These are phyloP conservation scores for Alloascoidea hylecoeti DNA, from an alignment of 805 yeast species.

Conservation along the genomic window DNA sequence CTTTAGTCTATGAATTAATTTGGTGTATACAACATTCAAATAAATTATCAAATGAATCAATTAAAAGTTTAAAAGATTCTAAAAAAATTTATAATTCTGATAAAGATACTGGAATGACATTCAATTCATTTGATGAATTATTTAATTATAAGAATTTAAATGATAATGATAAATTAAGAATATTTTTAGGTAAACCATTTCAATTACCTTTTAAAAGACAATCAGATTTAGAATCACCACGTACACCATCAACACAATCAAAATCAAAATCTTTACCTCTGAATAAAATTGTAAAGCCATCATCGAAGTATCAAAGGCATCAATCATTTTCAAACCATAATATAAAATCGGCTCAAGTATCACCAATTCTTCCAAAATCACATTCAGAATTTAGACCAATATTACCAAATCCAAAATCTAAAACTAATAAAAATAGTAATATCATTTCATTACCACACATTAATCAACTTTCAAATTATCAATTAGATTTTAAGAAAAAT, in stretches of 20 bases:
- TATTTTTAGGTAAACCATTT: neutral
- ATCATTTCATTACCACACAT: slow-evolving; percentile 1
- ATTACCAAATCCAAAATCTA: neutral
- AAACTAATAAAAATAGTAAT: no score
- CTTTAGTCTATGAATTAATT: slow-evolving; percentile 79
- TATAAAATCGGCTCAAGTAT: no score
- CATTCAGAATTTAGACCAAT: slow-evolving; percentile 1
- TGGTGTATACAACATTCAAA: slow-evolving; percentile 26
- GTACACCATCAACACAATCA: no score
- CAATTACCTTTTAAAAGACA: neutral
- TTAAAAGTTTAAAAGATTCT: no score
- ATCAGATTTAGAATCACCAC: neutral
- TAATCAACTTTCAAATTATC: neutral
- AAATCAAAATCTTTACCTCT: no score
- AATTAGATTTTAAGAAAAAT: neutral
- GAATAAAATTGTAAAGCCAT: no score
- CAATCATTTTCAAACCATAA: no score
- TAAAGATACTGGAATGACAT: neutral
- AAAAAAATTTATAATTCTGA: neutral
- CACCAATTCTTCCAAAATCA: neutral
- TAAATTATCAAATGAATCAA: neutral
- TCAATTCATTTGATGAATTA: neutral
- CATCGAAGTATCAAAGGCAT: no score
- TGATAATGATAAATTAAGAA: neutral
- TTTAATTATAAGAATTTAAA: neutral